Base-by-base conservation (phyloP, 108 stramenopile genomes). In the Cyclostephanos invisitatus region DNA sequence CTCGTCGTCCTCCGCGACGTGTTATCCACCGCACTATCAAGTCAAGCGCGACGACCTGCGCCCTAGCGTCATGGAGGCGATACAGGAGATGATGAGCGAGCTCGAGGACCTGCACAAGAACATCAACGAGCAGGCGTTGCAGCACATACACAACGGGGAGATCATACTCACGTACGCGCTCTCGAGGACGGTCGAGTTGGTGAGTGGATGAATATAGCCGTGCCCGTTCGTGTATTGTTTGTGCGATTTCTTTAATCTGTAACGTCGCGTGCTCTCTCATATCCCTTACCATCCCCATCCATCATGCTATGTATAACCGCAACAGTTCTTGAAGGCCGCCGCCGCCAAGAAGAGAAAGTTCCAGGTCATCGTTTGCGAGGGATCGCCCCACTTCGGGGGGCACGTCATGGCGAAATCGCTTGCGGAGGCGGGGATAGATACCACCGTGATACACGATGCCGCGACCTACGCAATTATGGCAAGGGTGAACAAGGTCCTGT, bases 141-240 rank as follows among this genome's bases (percentile, higher is more conserved):
- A 91, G 37, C 95, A 97, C 72, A 97, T 99, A 62, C 98, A 99
- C 77, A 90, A 95, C 20, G 94, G 96, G 50, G 95, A 98, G 87
- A 83, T 95, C 38, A 91, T 98, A 46, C 56, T 98, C 44, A 95
- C 96, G 0, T 94, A 96, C 71, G 96, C 96, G 5, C 55, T 82
- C 54, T 93, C 91, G n/a, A 81, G 83, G 42, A 94, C 95, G 0
- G 87, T 98, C 29, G 89, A 95, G 63, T 72, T 70, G 54, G 87
- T 91, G 56, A 61, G 73, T 46, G 46, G 12, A 38, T 36, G 3
- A 66, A 22, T 25, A 15, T 21, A n/a, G n/a, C n/a, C n/a, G n/a
- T n/a, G n/a, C n/a, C n/a, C 37, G 27, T 0, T 37, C 17, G 37
- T 29, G 2, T n/a, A n/a, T n/a, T n/a, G n/a, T n/a, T n/a, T n/a